Base-by-base conservation (phyloP, 495 filamentous ascomycete genomes). In the Achaetomiella virescens region DNA sequence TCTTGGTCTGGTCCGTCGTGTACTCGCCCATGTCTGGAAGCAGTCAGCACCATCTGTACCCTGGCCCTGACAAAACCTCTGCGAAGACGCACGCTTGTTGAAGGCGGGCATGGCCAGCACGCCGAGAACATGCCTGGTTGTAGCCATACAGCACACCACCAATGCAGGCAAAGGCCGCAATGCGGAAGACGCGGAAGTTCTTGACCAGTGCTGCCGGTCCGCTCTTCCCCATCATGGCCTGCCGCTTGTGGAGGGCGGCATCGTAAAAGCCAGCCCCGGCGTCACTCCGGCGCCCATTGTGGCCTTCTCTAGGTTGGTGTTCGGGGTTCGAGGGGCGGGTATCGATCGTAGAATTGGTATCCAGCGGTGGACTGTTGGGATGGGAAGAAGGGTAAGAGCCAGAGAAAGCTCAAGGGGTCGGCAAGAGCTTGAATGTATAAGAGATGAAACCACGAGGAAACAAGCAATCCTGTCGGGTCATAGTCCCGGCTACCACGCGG, bases 51-150 rank as follows among this genome's bases (percentile, higher is more conserved):
- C 29, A 35, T 10, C 25, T 27, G 7, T 5, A 6, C 7, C 44
- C 11, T 36, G 7, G 11, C 8, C 14, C 2, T 9, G 31, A 8
- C 6, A 10, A 41, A 2, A 29, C 0, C 5, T 27, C 22, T 17
- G 50, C 37, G 15, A 29, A 40, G 15, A 70, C 73, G 48, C 60
- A 76, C 75, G 76, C 36, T 69, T 60, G 46, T 72, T 61, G 66
- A 86, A 82, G 11, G 77, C 58, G 9, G 73, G 73, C 83, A 86
- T 87, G 47, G 80, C 77, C n/a, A 86, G 67, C 12, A 87, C 78
- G 54, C 85, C 33, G 80, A 81, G 74, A 91, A 89, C 64, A 93
- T 88, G 63, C 88, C 68, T 91, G 87, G 66, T 89, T 88, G 72
- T 89, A 88, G 14, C 86, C 76, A 48, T 75, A 75, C n/a, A 78